These are phyloP conservation scores for Ramaria rubella DNA, from an alignment of 768 basidiomycete species.

Conservation along the genomic window DNA sequence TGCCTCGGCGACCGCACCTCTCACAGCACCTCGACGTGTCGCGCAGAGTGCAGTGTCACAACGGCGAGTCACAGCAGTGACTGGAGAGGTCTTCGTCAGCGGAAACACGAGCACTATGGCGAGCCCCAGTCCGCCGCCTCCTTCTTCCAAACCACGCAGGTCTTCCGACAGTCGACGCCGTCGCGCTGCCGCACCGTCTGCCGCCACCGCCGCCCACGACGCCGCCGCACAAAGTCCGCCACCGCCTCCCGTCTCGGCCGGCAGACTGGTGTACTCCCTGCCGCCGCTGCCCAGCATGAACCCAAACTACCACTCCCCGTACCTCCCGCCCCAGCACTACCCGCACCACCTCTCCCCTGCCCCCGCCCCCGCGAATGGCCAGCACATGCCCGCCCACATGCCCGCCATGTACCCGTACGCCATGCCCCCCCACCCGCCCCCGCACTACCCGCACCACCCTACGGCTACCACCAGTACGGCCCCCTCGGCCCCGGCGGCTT, in stretches of 20 bases:
- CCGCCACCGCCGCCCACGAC: slow-evolving; percentile 8
- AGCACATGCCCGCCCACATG: not conserved
- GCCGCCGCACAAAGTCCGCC: not conserved
- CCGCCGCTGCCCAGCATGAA: slow-evolving; percentile 42
- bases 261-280: slow-evolving; percentile 10
- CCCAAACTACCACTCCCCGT: slow-evolving; percentile 40
- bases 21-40: too few species aligned
- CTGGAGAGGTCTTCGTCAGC: too few species aligned
- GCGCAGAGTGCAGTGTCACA: too few species aligned
- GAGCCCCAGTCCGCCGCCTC: not conserved
- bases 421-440: slow-evolving; percentile 7
- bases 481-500: slow-evolving; percentile 1
- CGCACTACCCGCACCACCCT: slow-evolving; percentile 10
- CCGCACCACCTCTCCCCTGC: slow-evolving; percentile 30
- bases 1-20: too few species aligned
- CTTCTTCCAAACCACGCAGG: not conserved
- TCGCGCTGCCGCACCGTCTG: slow-evolving; percentile 11
- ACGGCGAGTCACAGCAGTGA: too few species aligned
- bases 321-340: slow-evolving; percentile 27
- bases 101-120: not conserved
- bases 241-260: slow-evolving; percentile 8
- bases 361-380: slow-evolving; percentile 25
- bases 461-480: not conserved
- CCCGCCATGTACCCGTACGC: slow-evolving; percentile 12
- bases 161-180: slow-evolving; percentile 9